Evolutionary conservation across 805 yeast species (phyloP).

Genomic region (Metschnikowia borealis): DNA sequence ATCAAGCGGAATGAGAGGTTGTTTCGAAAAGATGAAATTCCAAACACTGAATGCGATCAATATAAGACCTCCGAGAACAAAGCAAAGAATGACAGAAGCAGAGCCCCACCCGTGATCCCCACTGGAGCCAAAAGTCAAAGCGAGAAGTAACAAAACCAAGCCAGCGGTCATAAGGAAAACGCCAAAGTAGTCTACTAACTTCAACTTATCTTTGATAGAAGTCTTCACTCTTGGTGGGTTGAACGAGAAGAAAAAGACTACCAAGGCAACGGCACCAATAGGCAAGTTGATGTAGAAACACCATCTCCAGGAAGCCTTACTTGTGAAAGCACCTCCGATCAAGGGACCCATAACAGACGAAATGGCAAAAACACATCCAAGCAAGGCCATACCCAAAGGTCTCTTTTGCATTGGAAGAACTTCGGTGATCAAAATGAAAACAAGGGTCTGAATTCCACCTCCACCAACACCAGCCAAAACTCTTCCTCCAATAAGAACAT

Average conservation of each 20-base stretch:
- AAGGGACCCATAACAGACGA: conserved; percentile 26
- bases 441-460: conserved; percentile 30
- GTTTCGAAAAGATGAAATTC: conserved; percentile 17
- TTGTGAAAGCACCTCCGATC: conserved; percentile 25
- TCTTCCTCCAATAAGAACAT: conserved; percentile 39
- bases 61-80: conserved; percentile 21
- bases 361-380: conserved; percentile 20
- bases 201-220: conserved; percentile 13
- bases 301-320: conserved; percentile 26
- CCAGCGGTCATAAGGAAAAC: conserved; percentile 19
- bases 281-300: conserved; percentile 27
- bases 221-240: conserved; percentile 19
- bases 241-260: conserved; percentile 16
- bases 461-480: conserved; percentile 38
- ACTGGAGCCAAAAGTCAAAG: conserved; percentile 23
- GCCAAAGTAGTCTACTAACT: conserved; percentile 21
- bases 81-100: conserved; percentile 22
- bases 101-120: conserved; percentile 20
- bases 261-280: conserved; percentile 21
- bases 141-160: conserved; percentile 22
- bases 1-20: conserved; percentile 19
- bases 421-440: conserved; percentile 29
- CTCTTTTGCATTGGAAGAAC: conserved; percentile 27
- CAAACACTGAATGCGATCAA: conserved; percentile 17
- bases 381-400: conserved; percentile 21